phyloP scores from a whole-genome alignment of 805 yeast species.

The Yarrowia yakushimensis region DNA sequence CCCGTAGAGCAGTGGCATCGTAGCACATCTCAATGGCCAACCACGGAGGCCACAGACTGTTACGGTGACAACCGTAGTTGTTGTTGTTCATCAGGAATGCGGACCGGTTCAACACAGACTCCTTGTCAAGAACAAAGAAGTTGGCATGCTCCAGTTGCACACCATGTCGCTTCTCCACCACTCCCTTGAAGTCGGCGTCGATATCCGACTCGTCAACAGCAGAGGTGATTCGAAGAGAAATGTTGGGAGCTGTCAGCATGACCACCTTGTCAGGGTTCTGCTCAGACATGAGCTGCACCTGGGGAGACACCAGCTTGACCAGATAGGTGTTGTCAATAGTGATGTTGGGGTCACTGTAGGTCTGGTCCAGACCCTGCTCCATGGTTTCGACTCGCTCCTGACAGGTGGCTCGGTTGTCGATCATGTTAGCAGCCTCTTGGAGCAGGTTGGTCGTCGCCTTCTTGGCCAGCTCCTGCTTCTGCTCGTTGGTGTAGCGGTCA shows the following conservation, averaged over 20 bases:
- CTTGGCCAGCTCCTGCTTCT: constrained; percentile 19
- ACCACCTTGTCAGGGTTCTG: constrained; percentile 56
- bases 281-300: constrained; percentile 63
- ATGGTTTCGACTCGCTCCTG: constrained; percentile 38
- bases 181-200: constrained; percentile 45
- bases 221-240: constrained; percentile 65
- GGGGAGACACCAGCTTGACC: constrained; percentile 72
- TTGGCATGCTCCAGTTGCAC: constrained; percentile 65
- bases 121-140: constrained; percentile 60
- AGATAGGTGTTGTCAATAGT: constrained; percentile 53
- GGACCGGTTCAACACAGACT: constrained; percentile 44
- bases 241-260: constrained; percentile 66
- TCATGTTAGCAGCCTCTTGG: constrained; percentile 12
- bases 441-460: constrained; percentile 19
- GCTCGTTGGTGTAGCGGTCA: constrained; percentile 6
- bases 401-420: constrained; percentile 24
- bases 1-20: constrained; percentile 47
- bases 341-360: constrained; percentile 37
- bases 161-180: constrained; percentile 67
- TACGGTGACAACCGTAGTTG: constrained; percentile 56
- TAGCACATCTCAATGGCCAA: constrained; percentile 67
- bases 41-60: constrained; percentile 83
- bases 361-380: constrained; percentile 49
- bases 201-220: constrained; percentile 49
- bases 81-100: constrained; percentile 46